Evolutionary conservation across 2,329 filamentous ascomycete species (phyloP).

Genomic region (Xylaria sp.): DNA sequence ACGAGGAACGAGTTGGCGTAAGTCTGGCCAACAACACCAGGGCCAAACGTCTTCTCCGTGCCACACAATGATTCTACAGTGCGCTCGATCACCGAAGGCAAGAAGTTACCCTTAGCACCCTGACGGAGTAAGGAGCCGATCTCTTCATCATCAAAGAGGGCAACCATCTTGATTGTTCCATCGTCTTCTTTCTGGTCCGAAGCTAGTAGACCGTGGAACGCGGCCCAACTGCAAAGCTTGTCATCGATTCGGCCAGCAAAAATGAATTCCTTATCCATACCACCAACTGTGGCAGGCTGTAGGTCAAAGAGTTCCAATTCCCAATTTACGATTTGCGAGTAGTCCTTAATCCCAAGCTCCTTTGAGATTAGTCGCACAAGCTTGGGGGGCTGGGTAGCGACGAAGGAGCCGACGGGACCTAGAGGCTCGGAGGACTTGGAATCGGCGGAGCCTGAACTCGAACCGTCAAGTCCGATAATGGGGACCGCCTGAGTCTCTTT

Average conservation of each 20-base stretch:
- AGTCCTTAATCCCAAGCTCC: constrained; percentile 79
- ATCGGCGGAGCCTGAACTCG: constrained; percentile 59
- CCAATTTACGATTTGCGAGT: constrained; percentile 88
- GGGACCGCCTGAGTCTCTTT: constrained; percentile 94
- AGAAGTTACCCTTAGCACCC: constrained; percentile 89
- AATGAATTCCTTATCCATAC: constrained; percentile 92
- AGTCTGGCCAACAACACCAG: constrained; percentile 78
- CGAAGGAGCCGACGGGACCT: constrained; percentile 77
- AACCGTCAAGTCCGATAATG: constrained; percentile 88
- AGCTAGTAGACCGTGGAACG: constrained; percentile 83
- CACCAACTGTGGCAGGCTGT: constrained; percentile 84
- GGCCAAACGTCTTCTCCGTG: constrained; percentile 58
- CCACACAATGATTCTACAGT: constrained; percentile 74
- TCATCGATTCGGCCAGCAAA: constrained; percentile 96
- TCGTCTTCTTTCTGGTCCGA: constrained; percentile 67
- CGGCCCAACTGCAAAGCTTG: constrained; percentile 95
- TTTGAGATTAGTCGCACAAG: constrained; percentile 85
- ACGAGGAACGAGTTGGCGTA: constrained; percentile 93
- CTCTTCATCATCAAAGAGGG: constrained; percentile 97
- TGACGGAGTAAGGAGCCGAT: constrained; percentile 92
- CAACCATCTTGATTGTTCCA: constrained; percentile 86
- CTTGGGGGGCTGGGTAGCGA: constrained; percentile 83
- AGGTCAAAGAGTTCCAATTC: constrained; percentile 95
- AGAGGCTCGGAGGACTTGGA: constrained; percentile 57
- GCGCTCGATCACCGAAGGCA: constrained; percentile 83